Base-by-base conservation (phyloP, 805 yeast genomes). In the Trichomonascus vanleenenianus region DNA sequence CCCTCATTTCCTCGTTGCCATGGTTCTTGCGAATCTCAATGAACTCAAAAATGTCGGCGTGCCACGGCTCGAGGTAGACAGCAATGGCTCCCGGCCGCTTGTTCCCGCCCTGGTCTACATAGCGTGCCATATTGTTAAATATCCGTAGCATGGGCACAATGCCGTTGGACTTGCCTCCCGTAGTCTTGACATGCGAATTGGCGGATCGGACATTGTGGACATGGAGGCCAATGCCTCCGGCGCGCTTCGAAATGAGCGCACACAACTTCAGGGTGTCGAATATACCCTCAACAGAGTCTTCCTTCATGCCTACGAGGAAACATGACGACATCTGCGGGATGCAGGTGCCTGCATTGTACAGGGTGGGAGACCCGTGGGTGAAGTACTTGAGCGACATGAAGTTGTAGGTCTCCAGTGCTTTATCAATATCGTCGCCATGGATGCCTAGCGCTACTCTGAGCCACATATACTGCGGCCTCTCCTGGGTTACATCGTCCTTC, bases 21-120 rank as follows among this genome's bases (percentile, higher is more conserved):
- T 88, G 96, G 56, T 87, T 89, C 66, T 89, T 89, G 55, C 88
- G 74, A 51, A 91, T 70, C 44, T 88, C 88, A 39, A 91, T 63
- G 55, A 89, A 83, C 45, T 81, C 91, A 59, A 85, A 79, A 31
- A 89, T 72, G 58, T 89, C 97, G 2, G 85, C 76, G 59, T 89
- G 97, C 97, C 97, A 89, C 43, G 97, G 97, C 65, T 89, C 97
- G 30, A 89, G 61, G 60, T 88, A 91, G 22, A 88, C 65, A 25
- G 96, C 95, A 63, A 91, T 83, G 1, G 97, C 97, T 47, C 97
- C 97, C 0, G 97, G 97, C 55, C 97, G 72, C 63, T 87, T 87
- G 66, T 88, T 89, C 37, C 97, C 97, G 48, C 97, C 97, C 68
- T 91, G 97, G 56, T 89, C 97, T 27, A 89, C 97, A 59, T 87